Conservation (phyloP, 176 grass and related monocot genomes). For the Aegilops speltoides region DNA sequence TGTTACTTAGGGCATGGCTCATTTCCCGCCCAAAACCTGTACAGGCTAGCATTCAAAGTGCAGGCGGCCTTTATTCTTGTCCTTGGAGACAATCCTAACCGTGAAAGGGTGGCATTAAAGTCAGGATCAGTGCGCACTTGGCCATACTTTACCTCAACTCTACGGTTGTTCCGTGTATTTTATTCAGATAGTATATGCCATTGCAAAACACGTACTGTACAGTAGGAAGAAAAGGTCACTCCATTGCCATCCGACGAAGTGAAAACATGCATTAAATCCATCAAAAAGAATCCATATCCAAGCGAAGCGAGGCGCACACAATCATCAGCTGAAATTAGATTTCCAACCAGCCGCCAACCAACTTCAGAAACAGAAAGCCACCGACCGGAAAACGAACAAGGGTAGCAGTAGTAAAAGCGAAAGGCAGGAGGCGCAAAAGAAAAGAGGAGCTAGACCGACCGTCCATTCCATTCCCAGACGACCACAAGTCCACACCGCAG, state of each 20-base stretch:
- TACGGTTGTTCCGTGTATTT: background rate
- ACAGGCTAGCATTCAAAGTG: background rate
- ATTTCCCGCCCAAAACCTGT: background rate
- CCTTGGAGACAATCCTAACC: background rate
- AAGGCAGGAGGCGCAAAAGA: background rate
- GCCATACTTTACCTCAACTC: background rate
- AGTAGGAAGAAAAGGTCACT: too few species aligned
- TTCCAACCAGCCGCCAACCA: background rate
- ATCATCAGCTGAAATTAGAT: background rate
- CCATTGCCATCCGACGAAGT: too few species aligned
- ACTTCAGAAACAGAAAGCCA: background rate
- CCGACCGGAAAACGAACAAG: too few species aligned
- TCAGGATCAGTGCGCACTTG: background rate
- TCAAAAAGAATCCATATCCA: too few species aligned
- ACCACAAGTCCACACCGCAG: constrained; percentile 20
- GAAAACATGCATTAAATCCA: too few species aligned
- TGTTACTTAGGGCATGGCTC: background rate
- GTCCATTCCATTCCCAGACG: background rate
- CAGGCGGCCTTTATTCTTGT: background rate
- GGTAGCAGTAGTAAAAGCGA: too few species aligned
- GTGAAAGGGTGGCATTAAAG: background rate
- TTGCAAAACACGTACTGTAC: too few species aligned
- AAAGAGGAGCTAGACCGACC: background rate
- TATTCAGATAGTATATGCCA: too few species aligned
- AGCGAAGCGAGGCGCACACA: too few species aligned